phyloP scores from a whole-genome alignment of 169 alveolate genomes.

The Plasmodium vinckei region DNA sequence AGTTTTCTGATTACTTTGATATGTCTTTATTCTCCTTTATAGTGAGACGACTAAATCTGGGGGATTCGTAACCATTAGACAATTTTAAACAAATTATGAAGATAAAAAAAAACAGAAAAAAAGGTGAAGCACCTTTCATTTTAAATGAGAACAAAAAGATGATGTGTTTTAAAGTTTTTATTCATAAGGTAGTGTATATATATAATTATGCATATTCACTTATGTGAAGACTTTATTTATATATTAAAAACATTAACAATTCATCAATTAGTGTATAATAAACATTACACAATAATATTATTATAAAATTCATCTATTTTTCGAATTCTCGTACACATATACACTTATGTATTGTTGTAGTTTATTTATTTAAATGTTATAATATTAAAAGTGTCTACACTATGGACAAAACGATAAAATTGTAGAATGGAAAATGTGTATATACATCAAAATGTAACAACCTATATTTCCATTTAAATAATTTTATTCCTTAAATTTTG shows the following conservation, averaged over 20 bases:
- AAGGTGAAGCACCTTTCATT: constrained; percentile 27
- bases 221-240: too few species aligned
- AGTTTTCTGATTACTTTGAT: constrained; percentile 41
- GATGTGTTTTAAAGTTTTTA: not conserved
- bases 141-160: not conserved
- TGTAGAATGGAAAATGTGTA: not conserved
- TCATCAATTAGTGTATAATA: too few species aligned
- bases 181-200: not conserved
- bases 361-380: too few species aligned
- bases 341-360: too few species aligned
- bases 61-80: constrained; percentile 22
- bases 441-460: not conserved
- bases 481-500: not conserved
- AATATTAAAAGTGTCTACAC: too few species aligned
- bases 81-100: constrained; percentile 5
- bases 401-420: not conserved
- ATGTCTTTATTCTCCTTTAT: constrained; percentile 24
- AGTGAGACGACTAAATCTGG: constrained; percentile 39
- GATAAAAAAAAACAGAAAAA: constrained; percentile 31
- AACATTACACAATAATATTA: too few species aligned
- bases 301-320: too few species aligned
- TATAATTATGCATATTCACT: too few species aligned
- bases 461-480: not conserved
- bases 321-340: too few species aligned
- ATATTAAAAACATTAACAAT: too few species aligned